A percentile compares a stretch with the other conserved stretches of the same genome.
These are phyloP conservation scores for Chrysosporium keratinophilum DNA, from an alignment of 2,329 filamentous ascomycete genomes.

Conservation along the genomic window DNA sequence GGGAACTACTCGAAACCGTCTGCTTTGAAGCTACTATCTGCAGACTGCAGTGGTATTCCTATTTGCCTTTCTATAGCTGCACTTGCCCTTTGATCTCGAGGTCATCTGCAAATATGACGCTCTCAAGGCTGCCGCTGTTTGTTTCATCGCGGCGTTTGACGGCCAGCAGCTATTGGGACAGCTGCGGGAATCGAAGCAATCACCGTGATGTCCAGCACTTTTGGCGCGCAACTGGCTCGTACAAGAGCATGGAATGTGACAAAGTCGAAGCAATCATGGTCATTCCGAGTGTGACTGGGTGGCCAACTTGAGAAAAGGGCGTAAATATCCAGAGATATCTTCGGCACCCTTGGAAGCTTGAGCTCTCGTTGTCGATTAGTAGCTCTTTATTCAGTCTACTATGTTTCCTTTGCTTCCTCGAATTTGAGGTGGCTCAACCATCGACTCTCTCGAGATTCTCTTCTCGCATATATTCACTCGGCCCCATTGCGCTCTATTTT, in stretches of 20 bases:
- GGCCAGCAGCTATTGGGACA: conserved; percentile 1
- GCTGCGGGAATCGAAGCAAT: not conserved
- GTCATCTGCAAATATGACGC: not conserved
- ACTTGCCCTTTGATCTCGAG: not conserved
- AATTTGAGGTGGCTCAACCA: not conserved
- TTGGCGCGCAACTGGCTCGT: not conserved
- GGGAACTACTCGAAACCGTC: too few relatives aligned
- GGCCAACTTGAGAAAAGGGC: not conserved
- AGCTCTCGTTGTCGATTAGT: not conserved
- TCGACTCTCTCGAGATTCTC: too few relatives aligned
- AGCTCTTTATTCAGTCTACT: not conserved
- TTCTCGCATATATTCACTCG: not conserved
- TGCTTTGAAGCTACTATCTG: too few relatives aligned
- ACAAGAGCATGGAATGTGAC: not conserved
- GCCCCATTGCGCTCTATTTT: not conserved
- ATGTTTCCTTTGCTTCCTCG: not conserved
- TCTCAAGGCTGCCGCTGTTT: conserved; percentile 6
- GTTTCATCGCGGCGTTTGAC: conserved; percentile 3
- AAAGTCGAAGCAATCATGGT: conserved; percentile 5
- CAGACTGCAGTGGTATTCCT: not conserved
- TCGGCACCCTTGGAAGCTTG: not conserved
- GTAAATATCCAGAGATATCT: conserved; percentile 7
- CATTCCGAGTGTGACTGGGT: not conserved
- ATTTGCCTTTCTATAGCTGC: not conserved
- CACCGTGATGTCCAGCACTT: not conserved